phyloP scores from a whole-genome alignment of 257 asterid species.

The Solanum arcanum region DNA sequence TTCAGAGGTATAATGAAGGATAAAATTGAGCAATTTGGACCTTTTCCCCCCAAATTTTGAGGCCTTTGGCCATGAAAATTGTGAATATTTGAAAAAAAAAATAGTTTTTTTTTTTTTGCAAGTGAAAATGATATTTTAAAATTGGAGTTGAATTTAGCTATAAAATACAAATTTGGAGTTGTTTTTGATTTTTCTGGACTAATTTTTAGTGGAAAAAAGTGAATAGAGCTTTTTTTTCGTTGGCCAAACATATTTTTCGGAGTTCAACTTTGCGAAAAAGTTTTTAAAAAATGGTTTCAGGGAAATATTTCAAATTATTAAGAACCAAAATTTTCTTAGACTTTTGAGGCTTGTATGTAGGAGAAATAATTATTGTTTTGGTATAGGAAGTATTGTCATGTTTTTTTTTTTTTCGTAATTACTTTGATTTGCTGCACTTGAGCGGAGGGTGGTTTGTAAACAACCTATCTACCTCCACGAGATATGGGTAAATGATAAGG shows the following conservation, averaged over 20 bases:
- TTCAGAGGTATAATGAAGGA: neutral
- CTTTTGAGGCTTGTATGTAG: neutral
- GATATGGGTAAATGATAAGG: neutral
- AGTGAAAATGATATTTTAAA: neutral
- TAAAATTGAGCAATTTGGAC: neutral
- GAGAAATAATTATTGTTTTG: neutral
- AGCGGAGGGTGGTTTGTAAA: accelerated
- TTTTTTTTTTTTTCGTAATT: neutral
- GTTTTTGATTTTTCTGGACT: neutral
- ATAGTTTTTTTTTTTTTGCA: no score
- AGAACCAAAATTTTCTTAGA: neutral
- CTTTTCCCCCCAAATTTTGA: neutral
- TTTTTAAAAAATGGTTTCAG: no score
- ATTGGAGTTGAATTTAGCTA: neutral
- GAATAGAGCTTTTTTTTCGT: no score
- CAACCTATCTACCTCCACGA: neutral
- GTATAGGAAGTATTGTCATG: neutral
- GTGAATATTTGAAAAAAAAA: neutral
- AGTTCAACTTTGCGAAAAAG: neutral
- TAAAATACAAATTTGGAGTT: neutral
- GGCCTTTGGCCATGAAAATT: neutral
- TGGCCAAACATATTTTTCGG: no score
- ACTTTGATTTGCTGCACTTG: neutral
- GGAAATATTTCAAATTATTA: neutral
- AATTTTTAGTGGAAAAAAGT: neutral